phyloP scores from a whole-genome alignment of 1,284 basidiomycete species.

The Apiotrichum brassicae region DNA sequence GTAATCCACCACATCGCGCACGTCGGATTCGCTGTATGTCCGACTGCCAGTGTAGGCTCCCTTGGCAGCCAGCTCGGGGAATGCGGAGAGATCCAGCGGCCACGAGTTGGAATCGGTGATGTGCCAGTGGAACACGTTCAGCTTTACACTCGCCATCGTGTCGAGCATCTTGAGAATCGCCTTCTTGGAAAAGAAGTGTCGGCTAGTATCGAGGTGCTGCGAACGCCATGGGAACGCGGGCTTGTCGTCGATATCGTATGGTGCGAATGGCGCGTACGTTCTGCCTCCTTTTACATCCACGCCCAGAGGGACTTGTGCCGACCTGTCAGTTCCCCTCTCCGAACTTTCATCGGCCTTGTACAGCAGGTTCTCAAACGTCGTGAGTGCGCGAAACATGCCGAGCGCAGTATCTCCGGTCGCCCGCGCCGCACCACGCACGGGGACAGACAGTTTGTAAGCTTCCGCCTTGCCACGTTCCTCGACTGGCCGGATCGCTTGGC shows the following conservation, averaged over 20 bases:
- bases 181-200: slow-evolving; percentile 7
- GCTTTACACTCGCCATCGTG: slow-evolving; percentile 81
- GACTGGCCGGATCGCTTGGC: neutral
- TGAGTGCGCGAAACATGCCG: slow-evolving; percentile 62
- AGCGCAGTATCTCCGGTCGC: neutral
- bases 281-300: neutral
- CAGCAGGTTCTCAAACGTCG: slow-evolving; percentile 70
- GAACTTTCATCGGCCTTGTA: slow-evolving; percentile 24
- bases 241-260: slow-evolving; percentile 44
- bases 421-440: neutral
- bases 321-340: neutral
- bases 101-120: slow-evolving; percentile 50
- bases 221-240: slow-evolving; percentile 55
- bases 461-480: slow-evolving; percentile 9
- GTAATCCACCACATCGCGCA: slow-evolving; percentile 60
- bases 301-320: neutral
- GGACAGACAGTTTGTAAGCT: slow-evolving; percentile 18
- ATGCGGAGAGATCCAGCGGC: slow-evolving; percentile 58
- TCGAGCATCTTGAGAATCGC: slow-evolving; percentile 54
- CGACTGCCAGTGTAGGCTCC: slow-evolving; percentile 60
- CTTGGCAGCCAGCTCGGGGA: slow-evolving; percentile 57
- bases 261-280: slow-evolving; percentile 30
- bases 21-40: slow-evolving; percentile 58
- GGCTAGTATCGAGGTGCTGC: slow-evolving; percentile 70
- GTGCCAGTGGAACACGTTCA: slow-evolving; percentile 56